A percentile compares a stretch with the other conserved stretches of the same genome.
Conservation (phyloP, 768 basidiomycete species). For the Hygrophoropsis aurantiaca region DNA sequence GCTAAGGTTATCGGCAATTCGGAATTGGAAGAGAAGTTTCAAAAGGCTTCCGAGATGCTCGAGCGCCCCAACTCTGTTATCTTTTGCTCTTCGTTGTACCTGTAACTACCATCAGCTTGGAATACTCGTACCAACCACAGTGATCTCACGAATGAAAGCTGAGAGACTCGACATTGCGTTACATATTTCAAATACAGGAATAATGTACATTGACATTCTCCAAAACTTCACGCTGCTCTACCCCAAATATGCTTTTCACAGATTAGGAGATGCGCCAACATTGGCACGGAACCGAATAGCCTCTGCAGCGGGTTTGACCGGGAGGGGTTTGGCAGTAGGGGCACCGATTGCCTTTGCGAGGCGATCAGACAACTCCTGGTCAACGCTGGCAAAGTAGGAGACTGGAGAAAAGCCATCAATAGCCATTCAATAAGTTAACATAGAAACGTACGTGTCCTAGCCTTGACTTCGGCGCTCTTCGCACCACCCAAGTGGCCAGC, state of each 20-base stretch:
- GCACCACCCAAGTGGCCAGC: constrained; percentile 59
- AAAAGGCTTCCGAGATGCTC: constrained; percentile 87
- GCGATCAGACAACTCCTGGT: constrained; percentile 71
- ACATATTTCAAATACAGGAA: too few species aligned
- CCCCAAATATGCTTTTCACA: not conserved
- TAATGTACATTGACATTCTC: too few species aligned
- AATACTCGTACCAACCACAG: too few species aligned
- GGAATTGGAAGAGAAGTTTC: constrained; percentile 93
- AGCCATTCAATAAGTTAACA: not conserved
- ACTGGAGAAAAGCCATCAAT: constrained; percentile 39
- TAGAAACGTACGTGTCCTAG: constrained; percentile 58
- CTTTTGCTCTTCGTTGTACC: constrained; percentile 83
- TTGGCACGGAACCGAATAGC: constrained; percentile 49
- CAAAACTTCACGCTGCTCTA: too few species aligned
- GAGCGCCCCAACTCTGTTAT: constrained; percentile 93
- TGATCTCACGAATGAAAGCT: too few species aligned
- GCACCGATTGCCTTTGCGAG: constrained; percentile 75
- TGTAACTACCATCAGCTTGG: constrained; percentile 35
- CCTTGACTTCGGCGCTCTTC: constrained; percentile 60
- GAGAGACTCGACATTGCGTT: too few species aligned
- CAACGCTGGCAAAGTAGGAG: constrained; percentile 77
- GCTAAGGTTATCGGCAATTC: constrained; percentile 96
- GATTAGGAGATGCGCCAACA: constrained; percentile 2
- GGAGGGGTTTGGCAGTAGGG: constrained; percentile 55
- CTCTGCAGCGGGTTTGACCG: constrained; percentile 58